Base-by-base conservation (phyloP, 768 basidiomycete genomes). In the Vishniacozyma victoriae region DNA sequence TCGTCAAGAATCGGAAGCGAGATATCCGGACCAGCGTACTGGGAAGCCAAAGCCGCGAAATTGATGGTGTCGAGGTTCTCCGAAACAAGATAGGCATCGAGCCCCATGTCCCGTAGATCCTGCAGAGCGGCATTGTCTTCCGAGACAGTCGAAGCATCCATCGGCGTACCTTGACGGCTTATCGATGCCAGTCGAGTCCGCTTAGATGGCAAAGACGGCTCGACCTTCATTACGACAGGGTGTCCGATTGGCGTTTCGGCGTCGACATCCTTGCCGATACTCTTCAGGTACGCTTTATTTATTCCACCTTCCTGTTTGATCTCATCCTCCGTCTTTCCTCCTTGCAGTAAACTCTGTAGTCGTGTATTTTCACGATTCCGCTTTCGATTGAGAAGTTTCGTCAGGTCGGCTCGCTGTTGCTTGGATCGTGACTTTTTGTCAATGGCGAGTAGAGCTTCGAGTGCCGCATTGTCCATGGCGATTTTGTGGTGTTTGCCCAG, bases 221-320 rank as follows among this genome's bases (percentile, higher is more conserved):
- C n/a, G n/a, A n/a, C n/a, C n/a, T n/a, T n/a, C n/a, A n/a, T n/a
- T n/a, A n/a, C n/a, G n/a, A n/a, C n/a, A n/a, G n/a, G n/a, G n/a
- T n/a, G n/a, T n/a, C n/a, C n/a, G n/a, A n/a, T n/a, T n/a, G n/a
- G n/a, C n/a, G n/a, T n/a, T n/a, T n/a, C n/a, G n/a, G n/a, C n/a
- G n/a, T n/a, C n/a, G n/a, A n/a, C n/a, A n/a, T n/a, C n/a, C n/a
- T n/a, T n/a, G 29, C 29, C 29, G 9, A 9, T 33, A 9, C 29
- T 9, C n/a, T 33, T n/a, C n/a, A 33, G 9, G n/a, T 33, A 33
- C 29, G 29, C 29, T 33, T 27, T 52, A 41, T 60, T 55, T 6
- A 51, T 44, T 16, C 59, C 59, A 25, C 59, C 59, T 13, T 35
- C 39, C 16, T 31, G n/a, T n/a, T 47, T 45, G 24, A 60, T 56